Conservation (phyloP, 768 basidiomycete genomes). For the Glaciozyma martinii region DNA sequence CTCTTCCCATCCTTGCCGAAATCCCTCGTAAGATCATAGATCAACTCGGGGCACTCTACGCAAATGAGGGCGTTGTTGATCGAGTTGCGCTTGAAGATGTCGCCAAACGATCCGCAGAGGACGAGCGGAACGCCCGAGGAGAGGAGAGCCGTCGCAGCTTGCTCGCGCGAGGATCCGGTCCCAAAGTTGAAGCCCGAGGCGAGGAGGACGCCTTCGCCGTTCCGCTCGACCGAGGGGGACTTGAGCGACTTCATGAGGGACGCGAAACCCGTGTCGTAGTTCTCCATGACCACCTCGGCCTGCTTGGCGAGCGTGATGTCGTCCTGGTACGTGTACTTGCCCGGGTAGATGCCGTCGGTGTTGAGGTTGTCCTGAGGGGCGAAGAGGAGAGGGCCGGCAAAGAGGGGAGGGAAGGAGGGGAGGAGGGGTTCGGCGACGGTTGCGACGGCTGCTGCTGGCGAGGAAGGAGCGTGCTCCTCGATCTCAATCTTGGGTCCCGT, state of each 20-base stretch:
- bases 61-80: slow-evolving; percentile 98
- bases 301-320: slow-evolving; percentile 92
- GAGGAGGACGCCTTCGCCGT: slow-evolving; percentile 57
- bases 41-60: slow-evolving; percentile 81
- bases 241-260: slow-evolving; percentile 44
- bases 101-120: slow-evolving; percentile 95
- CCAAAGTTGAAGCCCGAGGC: slow-evolving; percentile 97
- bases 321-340: slow-evolving; percentile 98
- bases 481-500: slow-evolving; percentile 24
- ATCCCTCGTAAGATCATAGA: slow-evolving; percentile 65
- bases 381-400: slow-evolving; percentile 80
- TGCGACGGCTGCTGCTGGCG: slow-evolving; percentile 36
- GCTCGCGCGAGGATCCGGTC: slow-evolving; percentile 95
- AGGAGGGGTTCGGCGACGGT: slow-evolving; percentile 55
- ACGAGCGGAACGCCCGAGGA: slow-evolving; percentile 87
- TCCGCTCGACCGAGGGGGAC: slow-evolving; percentile 20
- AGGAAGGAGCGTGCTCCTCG: slow-evolving; percentile 35
- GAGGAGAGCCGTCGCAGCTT: slow-evolving; percentile 94
- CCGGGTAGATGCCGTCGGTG: slow-evolving; percentile 97
- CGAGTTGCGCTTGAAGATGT: slow-evolving; percentile 97
- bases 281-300: slow-evolving; percentile 97
- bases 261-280: slow-evolving; percentile 88
- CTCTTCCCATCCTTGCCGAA: slow-evolving; percentile 67
- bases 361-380: slow-evolving; percentile 94
- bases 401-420: slow-evolving; percentile 69